Evolutionary conservation across 345 rosid species (phyloP), one percentile per base, ranked within the genome.

Genomic region (Trapa bicornis): DNA sequence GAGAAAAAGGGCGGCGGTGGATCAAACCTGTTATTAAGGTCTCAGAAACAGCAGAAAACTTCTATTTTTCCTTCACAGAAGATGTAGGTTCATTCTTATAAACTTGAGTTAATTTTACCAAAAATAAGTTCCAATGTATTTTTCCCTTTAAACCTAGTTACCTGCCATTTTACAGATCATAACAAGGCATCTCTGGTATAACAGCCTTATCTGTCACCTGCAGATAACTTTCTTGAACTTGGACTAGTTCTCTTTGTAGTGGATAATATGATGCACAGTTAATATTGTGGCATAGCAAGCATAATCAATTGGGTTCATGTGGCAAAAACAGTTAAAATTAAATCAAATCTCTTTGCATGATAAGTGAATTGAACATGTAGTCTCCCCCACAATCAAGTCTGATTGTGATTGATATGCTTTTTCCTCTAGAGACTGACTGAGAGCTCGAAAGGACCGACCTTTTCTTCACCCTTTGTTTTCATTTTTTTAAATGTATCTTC

Each of bases 381-480:
- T 29, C 32, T 0, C 36, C 13, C 66, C 43, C 43, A 3, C 12
- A 36, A 50, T 45, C 29, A 22, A 47, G 37, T 67, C 38, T 22
- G 29, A 39, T 53, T 67, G 62, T 52, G 60, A 67, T 53, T 67
- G 42, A 53, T 56, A 10, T 58, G 60, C 60, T 32, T 58, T 60
- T 67, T 53, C 36, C 47, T 2, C 47, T 41, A 4, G 63, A 53
- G 61, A 5, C 32, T 37, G 43, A 22, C 29, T 41, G 60, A 53
- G 60, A 43, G 47, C 22, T 37, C 6, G 38, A 11, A 53, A 17
- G 38, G 56, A 52, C 56, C 37, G 66, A 58, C 4, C 32, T 58
- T 56, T 58, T 41, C 32, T 14, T 57, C 37, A 50, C 58, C 47
- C 62, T 67, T n/a, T 33, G 41, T 53, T 17, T 4, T 14, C 7